Base-by-base conservation (phyloP, 331 rosid genomes). In the Phaseolus coccineus region DNA sequence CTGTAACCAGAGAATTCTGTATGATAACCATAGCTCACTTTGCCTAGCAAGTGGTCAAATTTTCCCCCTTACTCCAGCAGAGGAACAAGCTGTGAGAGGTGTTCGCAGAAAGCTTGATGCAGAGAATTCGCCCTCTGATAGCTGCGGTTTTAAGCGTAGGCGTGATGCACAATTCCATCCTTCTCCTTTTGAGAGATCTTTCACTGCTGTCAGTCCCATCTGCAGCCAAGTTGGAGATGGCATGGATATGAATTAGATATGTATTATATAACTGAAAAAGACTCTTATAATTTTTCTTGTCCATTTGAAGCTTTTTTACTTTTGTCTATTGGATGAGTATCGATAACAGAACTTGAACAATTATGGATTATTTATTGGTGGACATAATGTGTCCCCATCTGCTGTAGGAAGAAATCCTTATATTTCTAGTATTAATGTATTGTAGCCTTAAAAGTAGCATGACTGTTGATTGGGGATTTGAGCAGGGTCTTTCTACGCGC, bases 11-110 rank as follows among this genome's bases (percentile, higher is more conserved):
- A 85, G 98, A 87, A 96, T 96, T 86, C 74, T 96, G 76, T 96
- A 93, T 78, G 99, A 96, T 89, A 96, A 96, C 91, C 94, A 96
- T 55, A 96, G 91, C 94, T 96, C 99, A 52, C 92, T 96, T 66
- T 96, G 99, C 85, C 89, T 93, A 63, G 98, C 96, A 9, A 94
- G 98, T 68, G 76, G 97, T 67, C 86, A 92, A 73, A 85, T 82
- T 48, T 92, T 89, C 27, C 94, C 98, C 50, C 91, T 93, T 57
- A 77, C 97, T 0, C 85, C 86, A 4, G 85, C 63, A 6, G 97
- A 94, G 87, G 97, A 92, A 44, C 98, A 90, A 74, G 98, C 97
- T 0, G 94, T 94, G 77, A 88, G 94, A 88, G 98, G 98, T 61
- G 85, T 94, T 66, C 85, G 95, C 62, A 92, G 97, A 88, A 94